Conservation (phyloP, 73 alveolate genomes). For the Symbiodinium pilosum region DNA sequence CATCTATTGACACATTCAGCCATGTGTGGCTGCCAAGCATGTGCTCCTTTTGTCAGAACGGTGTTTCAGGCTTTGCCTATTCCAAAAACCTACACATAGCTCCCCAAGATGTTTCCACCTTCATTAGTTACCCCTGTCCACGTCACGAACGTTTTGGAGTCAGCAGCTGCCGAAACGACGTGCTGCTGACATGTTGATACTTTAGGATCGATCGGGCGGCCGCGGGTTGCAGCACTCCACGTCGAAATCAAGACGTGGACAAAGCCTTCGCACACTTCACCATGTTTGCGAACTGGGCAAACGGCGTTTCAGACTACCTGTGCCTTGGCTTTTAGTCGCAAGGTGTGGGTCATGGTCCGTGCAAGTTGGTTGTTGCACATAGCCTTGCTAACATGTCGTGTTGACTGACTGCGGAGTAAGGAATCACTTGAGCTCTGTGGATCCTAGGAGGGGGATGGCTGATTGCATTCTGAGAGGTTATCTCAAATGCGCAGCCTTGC, state of each 20-base stretch:
- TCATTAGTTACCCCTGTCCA: too few relatives aligned
- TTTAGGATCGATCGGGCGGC: constrained; percentile 44
- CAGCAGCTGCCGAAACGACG: neutral
- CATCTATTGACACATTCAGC: too few relatives aligned
- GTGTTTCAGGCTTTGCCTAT: too few relatives aligned
- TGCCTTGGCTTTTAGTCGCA: neutral
- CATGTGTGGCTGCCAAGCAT: neutral
- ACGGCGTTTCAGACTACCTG: neutral
- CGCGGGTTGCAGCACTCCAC: constrained; percentile 49
- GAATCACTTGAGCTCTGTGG: neutral
- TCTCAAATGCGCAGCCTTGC: neutral
- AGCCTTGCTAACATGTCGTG: too few relatives aligned
- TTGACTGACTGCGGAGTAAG: neutral
- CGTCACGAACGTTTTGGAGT: too few relatives aligned
- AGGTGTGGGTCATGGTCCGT: neutral
- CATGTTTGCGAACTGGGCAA: constrained; percentile 57
- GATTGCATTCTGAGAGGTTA: neutral
- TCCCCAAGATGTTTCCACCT: too few relatives aligned
- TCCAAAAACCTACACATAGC: too few relatives aligned
- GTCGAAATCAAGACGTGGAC: constrained; percentile 75
- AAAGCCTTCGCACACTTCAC: constrained; percentile 87
- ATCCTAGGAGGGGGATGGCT: neutral
- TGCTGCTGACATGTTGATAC: neutral
- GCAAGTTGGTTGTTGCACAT: too few relatives aligned
- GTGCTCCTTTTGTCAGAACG: too few relatives aligned